phyloP scores from a whole-genome alignment of 805 yeast species.

The Dipodascus geniculatus region DNA sequence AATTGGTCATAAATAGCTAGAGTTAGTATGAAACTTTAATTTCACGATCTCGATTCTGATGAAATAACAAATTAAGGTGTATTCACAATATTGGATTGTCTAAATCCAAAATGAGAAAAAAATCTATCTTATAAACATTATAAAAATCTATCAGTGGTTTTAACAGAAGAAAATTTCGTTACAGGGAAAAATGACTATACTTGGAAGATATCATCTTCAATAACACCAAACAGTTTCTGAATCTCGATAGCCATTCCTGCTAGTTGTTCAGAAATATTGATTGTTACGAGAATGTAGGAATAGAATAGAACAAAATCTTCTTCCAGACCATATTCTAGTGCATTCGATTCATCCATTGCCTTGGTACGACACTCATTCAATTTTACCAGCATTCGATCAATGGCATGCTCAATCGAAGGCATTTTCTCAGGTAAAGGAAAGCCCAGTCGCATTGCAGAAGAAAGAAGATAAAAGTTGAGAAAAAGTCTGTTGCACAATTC shows the following conservation, averaged over 20 bases:
- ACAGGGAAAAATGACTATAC: slow-evolving; percentile 21
- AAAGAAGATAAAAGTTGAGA: slow-evolving; percentile 48
- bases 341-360: slow-evolving; percentile 6
- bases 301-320: slow-evolving; percentile 71
- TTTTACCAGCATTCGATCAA: slow-evolving; percentile 55
- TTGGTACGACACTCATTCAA: slow-evolving; percentile 44
- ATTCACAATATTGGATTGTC: no score
- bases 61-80: no score
- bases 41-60: no score
- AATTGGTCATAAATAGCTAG: no score
- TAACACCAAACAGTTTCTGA: slow-evolving; percentile 51
- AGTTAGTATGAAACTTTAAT: no score
- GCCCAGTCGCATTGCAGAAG: slow-evolving; percentile 64
- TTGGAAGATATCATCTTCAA: slow-evolving; percentile 50
- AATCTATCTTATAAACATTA: no score
- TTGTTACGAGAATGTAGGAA: slow-evolving; percentile 61
- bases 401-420: slow-evolving; percentile 66
- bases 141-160: no score
- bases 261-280: slow-evolving; percentile 54
- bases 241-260: slow-evolving; percentile 43
- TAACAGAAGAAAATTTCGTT: not conserved
- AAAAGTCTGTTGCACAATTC: slow-evolving; percentile 67
- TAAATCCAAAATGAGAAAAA: no score
- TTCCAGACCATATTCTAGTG: slow-evolving; percentile 25
- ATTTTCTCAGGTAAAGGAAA: slow-evolving; percentile 69